Conservation (phyloP, 2,329 filamentous ascomycete species). For the Penicillium freii region DNA sequence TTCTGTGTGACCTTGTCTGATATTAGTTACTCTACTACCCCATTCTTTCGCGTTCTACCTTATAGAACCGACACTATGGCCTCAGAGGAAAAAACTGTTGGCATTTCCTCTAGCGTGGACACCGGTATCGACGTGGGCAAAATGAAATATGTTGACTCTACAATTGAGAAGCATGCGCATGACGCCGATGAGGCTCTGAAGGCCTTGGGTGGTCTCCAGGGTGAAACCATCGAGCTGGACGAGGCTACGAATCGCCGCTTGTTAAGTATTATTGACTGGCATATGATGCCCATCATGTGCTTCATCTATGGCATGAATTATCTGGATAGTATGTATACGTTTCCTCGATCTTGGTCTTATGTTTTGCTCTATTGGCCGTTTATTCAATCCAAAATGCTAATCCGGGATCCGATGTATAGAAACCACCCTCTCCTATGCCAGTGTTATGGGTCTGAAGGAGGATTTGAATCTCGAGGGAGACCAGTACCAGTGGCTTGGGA, state of each 20-base stretch:
- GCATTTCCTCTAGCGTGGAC: conserved; percentile 21
- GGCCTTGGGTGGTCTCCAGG: conserved; percentile 50
- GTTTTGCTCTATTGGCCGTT: neutral
- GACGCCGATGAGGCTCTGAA: conserved; percentile 63
- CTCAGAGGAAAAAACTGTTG: conserved; percentile 44
- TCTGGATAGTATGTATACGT: conserved; percentile 46
- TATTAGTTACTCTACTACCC: neutral
- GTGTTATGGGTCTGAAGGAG: conserved; percentile 53
- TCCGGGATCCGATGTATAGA: conserved; percentile 26
- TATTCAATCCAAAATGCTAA: neutral
- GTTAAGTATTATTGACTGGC: conserved; percentile 61
- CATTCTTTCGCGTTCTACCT: no score
- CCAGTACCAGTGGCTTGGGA: conserved; percentile 54
- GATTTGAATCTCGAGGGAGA: conserved; percentile 47
- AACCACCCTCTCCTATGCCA: conserved; percentile 53
- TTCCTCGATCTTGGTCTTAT: neutral
- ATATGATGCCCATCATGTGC: conserved; percentile 60
- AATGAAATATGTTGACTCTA: conserved; percentile 27
- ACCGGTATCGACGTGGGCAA: conserved; percentile 24
- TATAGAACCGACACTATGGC: neutral
- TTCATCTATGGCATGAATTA: conserved; percentile 60
- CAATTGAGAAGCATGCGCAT: conserved; percentile 52
- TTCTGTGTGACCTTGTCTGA: neutral
- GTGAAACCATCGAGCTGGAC: conserved; percentile 54
- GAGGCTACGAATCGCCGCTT: conserved; percentile 59